Conservation (phyloP, 192 early-diverging fungal species). For the Podochytrium sp. region DNA sequence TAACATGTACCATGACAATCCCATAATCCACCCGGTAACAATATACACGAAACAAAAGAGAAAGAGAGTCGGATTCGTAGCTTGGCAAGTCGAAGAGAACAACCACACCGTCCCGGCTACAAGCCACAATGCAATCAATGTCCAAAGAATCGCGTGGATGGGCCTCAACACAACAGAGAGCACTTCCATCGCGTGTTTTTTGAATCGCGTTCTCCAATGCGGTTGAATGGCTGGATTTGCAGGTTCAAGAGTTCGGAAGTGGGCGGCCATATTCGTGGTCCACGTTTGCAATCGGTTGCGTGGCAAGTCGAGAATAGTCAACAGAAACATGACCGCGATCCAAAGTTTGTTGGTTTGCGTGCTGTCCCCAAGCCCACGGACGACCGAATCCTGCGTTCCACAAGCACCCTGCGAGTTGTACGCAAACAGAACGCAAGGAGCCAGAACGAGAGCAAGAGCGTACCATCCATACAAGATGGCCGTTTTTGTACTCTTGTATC, state of each 20-base stretch:
- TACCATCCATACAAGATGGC: background rate
- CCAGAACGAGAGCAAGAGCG: background rate
- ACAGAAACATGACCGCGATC: constrained; percentile 13
- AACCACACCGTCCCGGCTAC: constrained; percentile 24
- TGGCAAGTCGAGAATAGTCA: constrained; percentile 12
- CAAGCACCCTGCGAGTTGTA: background rate
- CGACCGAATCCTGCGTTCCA: background rate
- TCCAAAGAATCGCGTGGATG: background rate
- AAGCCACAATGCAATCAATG: constrained; percentile 4
- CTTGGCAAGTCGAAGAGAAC: background rate
- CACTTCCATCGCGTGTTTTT: background rate
- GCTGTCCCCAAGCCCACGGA: background rate
- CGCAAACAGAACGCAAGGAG: background rate
- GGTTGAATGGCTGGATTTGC: background rate
- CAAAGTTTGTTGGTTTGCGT: background rate
- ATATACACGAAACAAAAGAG: background rate
- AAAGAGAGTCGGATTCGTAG: constrained; percentile 14
- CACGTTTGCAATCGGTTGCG: background rate
- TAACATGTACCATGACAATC: constrained; percentile 14
- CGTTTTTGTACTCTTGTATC: background rate
- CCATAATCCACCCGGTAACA: background rate
- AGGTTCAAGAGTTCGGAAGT: background rate
- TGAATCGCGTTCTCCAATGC: background rate
- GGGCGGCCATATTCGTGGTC: background rate
- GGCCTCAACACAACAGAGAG: background rate